Conservation (phyloP, 306 rosid genomes). For the Casuarina equisetifolia region DNA sequence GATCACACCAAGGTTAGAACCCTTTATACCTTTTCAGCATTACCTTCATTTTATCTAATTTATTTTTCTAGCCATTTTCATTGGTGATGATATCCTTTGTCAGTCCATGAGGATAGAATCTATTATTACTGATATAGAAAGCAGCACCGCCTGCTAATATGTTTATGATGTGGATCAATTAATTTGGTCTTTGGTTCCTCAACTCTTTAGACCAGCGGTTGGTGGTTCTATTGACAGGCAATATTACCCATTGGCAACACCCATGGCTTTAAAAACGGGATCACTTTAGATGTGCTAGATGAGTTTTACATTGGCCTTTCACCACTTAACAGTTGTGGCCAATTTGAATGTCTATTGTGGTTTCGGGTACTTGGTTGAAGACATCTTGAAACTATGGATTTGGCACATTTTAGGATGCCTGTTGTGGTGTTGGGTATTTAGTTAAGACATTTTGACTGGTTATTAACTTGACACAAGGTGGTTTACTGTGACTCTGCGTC, state of each 20-base stretch:
- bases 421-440: no score
- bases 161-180: not conserved
- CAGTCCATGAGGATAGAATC: not conserved
- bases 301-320: not conserved
- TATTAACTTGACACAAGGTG: not conserved
- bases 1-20: constrained; percentile 62
- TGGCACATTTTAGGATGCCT: no score
- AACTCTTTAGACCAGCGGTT: not conserved
- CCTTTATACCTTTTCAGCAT: constrained; percentile 11
- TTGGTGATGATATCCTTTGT: not conserved
- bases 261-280: not conserved
- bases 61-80: not conserved
- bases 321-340: not conserved
- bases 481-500: not conserved
- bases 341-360: not conserved
- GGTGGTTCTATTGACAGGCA: no score
- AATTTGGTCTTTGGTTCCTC: not conserved
- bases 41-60: constrained; percentile 1
- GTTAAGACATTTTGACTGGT: no score
- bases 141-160: not conserved
- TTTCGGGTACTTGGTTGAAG: not conserved
- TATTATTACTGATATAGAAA: not conserved
- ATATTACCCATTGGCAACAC: not conserved
- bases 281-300: not conserved
- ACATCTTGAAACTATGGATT: not conserved